phyloP scores from a whole-genome alignment of 1,284 basidiomycete species.

The Bothia castanella region DNA sequence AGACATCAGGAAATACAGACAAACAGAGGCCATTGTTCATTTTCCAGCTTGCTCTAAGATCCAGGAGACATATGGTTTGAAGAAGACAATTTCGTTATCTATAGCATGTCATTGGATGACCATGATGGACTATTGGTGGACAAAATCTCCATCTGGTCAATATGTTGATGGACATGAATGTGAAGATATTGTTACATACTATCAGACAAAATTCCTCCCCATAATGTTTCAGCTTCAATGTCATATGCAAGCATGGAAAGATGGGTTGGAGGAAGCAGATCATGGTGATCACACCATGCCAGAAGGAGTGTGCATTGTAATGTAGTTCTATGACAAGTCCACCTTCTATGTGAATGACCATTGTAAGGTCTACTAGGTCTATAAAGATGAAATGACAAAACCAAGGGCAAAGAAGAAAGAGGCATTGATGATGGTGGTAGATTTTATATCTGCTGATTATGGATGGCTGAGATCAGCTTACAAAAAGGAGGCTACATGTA shows the following conservation, averaged over 20 bases:
- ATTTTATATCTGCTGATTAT: too few species aligned
- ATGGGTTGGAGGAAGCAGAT: background rate
- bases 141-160: slow-evolving; percentile 1
- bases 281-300: background rate
- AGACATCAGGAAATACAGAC: too few species aligned
- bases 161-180: slow-evolving; percentile 22
- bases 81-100: too few species aligned
- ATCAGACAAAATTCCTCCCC: slow-evolving; percentile 1
- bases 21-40: too few species aligned
- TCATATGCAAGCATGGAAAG: background rate
- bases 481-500: slow-evolving; percentile 2
- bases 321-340: slow-evolving; percentile 32
- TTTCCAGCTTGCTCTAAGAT: too few species aligned
- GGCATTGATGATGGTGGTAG: slow-evolving; percentile 8
- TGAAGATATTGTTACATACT: slow-evolving; percentile 9
- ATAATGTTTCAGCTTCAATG: too few species aligned
- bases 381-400: background rate
- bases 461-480: too few species aligned
- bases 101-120: too few species aligned
- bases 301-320: too few species aligned
- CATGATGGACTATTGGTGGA: too few species aligned
- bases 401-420: slow-evolving; percentile 21
- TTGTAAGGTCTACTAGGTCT: slow-evolving; percentile 24
- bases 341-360: slow-evolving; percentile 36
- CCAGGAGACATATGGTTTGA: too few species aligned